Percentiles rank a stretch among this genome's conserved stretches.
Conservation (phyloP, 345 rosid genomes). For the Erucastrum elatum region DNA sequence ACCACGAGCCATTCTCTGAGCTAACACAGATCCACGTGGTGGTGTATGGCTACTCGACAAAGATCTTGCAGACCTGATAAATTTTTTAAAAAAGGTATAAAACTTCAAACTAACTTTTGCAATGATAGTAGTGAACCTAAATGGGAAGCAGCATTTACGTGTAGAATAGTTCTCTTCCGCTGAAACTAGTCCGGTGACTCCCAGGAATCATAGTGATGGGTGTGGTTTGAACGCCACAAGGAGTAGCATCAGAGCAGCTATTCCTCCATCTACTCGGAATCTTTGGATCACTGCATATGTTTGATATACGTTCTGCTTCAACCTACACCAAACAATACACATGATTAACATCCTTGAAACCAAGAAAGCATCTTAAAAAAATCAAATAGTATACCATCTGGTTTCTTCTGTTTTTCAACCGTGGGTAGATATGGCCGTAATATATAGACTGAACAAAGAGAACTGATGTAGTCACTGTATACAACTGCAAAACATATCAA, state of each 20-base stretch:
- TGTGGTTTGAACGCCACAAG: constrained; percentile 42
- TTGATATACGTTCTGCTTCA: constrained; percentile 41
- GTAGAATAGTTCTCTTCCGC: constrained; percentile 64
- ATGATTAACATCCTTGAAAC: constrained; percentile 12
- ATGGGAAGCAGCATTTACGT: constrained; percentile 44
- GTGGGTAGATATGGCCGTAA: constrained; percentile 63
- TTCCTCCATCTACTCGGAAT: constrained; percentile 41
- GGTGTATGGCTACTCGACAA: constrained; percentile 77
- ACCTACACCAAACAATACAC: constrained; percentile 35
- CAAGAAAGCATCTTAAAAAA: not conserved
- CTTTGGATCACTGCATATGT: constrained; percentile 29
- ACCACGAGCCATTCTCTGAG: constrained; percentile 53
- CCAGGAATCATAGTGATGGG: constrained; percentile 64
- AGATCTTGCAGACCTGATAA: constrained; percentile 91
- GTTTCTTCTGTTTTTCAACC: constrained; percentile 40
- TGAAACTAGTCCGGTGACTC: constrained; percentile 42
- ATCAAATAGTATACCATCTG: constrained; percentile 44
- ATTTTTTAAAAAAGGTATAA: not conserved
- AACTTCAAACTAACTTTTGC: constrained; percentile 1
- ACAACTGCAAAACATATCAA: constrained; percentile 48
- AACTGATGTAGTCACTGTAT: constrained; percentile 55
- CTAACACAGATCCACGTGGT: constrained; percentile 55
- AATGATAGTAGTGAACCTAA: not conserved
- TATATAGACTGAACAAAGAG: constrained; percentile 64
- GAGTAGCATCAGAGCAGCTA: constrained; percentile 27